phyloP scores from a whole-genome alignment of 139 green algal species.

The Desmodesmus armatus region DNA sequence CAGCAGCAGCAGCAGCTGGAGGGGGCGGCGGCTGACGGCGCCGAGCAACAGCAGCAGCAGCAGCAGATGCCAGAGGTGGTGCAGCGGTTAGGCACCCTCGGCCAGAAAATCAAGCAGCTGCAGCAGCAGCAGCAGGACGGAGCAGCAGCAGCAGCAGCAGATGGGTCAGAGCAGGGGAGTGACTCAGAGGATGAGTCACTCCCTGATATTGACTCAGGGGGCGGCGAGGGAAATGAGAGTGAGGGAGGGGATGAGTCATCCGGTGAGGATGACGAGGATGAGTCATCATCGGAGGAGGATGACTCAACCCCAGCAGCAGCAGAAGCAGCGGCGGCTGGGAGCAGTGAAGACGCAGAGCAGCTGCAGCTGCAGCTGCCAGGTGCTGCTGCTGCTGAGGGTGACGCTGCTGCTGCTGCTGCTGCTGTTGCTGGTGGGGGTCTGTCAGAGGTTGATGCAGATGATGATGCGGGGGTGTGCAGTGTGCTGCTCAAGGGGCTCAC shows the following conservation, averaged over 20 bases:
- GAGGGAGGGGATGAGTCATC: background rate
- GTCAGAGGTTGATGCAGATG: slow-evolving; percentile 63
- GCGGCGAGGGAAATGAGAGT: background rate
- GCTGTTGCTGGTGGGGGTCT: slow-evolving; percentile 69
- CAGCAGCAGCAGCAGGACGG: slow-evolving; percentile 33
- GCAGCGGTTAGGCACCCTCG: slow-evolving; percentile 36
- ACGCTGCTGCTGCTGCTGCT: background rate
- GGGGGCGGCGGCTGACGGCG: background rate
- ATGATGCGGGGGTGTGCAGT: slow-evolving; percentile 81
- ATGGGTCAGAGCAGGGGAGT: slow-evolving; percentile 25
- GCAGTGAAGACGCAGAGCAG: background rate
- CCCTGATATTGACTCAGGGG: slow-evolving; percentile 54
- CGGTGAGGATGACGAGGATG: slow-evolving; percentile 23
- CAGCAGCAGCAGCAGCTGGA: slow-evolving; percentile 10
- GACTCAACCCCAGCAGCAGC: background rate
- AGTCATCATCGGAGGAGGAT: slow-evolving; percentile 32
- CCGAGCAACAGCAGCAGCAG: background rate
- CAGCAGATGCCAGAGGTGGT: slow-evolving; percentile 29
- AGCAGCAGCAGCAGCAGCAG: slow-evolving; percentile 34
- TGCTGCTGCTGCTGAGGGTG: background rate
- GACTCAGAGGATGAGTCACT: background rate
- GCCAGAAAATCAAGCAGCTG: slow-evolving; percentile 54
- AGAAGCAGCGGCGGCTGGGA: slow-evolving; percentile 22
- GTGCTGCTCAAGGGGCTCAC: slow-evolving; percentile 88
- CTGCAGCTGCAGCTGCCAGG: slow-evolving; percentile 10